Conservation (phyloP, 2,329 filamentous ascomycete genomes). For the Verruconis gallopava region DNA sequence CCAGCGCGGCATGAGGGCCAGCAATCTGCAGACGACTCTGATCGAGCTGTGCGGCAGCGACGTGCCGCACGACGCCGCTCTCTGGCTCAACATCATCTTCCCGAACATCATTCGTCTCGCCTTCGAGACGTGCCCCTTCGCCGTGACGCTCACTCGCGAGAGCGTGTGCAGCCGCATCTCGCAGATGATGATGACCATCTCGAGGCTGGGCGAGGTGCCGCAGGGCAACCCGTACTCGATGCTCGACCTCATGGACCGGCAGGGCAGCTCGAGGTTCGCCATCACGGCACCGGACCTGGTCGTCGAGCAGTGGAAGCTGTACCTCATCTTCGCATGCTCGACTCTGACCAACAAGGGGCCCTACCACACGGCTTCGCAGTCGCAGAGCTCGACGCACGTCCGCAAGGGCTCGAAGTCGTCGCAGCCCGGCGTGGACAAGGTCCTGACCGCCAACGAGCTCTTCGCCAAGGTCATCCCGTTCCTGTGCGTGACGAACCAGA, state of each 20-base stretch:
- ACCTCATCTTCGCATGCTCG: constrained; percentile 92
- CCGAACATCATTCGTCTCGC: constrained; percentile 86
- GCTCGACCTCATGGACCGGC: constrained; percentile 48
- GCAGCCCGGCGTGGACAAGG: constrained; percentile 57
- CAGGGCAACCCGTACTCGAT: constrained; percentile 38
- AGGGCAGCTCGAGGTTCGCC: constrained; percentile 41
- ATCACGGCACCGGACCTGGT: constrained; percentile 72
- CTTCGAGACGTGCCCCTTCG: constrained; percentile 81
- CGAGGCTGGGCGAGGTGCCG: constrained; percentile 58
- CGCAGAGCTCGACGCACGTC: constrained; percentile 54
- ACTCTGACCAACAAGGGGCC: constrained; percentile 75
- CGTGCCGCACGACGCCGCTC: constrained; percentile 79
- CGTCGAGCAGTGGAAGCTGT: constrained; percentile 96
- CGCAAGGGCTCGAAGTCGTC: constrained; percentile 67
- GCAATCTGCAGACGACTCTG: constrained; percentile 70
- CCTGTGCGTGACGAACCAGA: constrained; percentile 63
- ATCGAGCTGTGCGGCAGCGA: constrained; percentile 94
- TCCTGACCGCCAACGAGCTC: constrained; percentile 74
- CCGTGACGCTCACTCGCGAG: constrained; percentile 80
- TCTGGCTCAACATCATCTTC: constrained; percentile 97
- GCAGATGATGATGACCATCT: constrained; percentile 82
- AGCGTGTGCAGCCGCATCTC: constrained; percentile 84
- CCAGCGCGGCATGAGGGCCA: constrained; percentile 77
- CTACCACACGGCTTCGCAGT: constrained; percentile 41
- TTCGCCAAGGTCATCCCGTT: constrained; percentile 89